These are phyloP conservation scores for Pharnaceum exiguum DNA, from an alignment of 148 eudicot species.

Conservation along the genomic window DNA sequence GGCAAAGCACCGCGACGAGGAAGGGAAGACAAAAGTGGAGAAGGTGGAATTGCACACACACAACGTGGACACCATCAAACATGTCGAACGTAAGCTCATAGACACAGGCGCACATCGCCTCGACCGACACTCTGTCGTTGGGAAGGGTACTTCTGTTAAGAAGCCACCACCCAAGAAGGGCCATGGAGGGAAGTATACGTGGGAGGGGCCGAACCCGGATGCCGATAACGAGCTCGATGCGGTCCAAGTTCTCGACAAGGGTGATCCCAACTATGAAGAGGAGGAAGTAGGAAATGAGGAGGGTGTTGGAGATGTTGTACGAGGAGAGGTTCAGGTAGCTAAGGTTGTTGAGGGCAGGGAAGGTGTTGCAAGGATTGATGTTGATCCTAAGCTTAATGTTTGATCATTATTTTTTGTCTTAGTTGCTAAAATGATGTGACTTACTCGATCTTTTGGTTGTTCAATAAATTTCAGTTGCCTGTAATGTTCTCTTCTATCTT, in stretches of 20 bases:
- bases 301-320: slow-evolving; percentile 21
- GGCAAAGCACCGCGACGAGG: slow-evolving; percentile 48
- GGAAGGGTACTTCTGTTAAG: slow-evolving; percentile 30
- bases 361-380: slow-evolving; percentile 71
- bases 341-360: slow-evolving; percentile 42
- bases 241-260: slow-evolving; percentile 48
- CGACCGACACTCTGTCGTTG: slow-evolving; percentile 61
- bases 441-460: no score
- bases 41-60: slow-evolving; percentile 28
- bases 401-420: background rate
- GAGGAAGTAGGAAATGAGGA: slow-evolving; percentile 17
- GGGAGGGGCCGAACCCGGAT: slow-evolving; percentile 68
- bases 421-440: no score
- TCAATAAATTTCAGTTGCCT: no score
- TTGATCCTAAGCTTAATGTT: slow-evolving; percentile 38
- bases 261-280: slow-evolving; percentile 65
- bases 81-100: slow-evolving; percentile 50
- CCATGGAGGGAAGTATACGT: slow-evolving; percentile 87
- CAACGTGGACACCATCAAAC: slow-evolving; percentile 37
- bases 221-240: slow-evolving; percentile 39
- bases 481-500: no score
- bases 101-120: slow-evolving; percentile 56
- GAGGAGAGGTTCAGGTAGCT: slow-evolving; percentile 50
- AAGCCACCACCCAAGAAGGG: slow-evolving; percentile 62
- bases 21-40: slow-evolving; percentile 40